Base-by-base conservation (phyloP, 2,329 filamentous ascomycete species). In the Capronia coronata region DNA sequence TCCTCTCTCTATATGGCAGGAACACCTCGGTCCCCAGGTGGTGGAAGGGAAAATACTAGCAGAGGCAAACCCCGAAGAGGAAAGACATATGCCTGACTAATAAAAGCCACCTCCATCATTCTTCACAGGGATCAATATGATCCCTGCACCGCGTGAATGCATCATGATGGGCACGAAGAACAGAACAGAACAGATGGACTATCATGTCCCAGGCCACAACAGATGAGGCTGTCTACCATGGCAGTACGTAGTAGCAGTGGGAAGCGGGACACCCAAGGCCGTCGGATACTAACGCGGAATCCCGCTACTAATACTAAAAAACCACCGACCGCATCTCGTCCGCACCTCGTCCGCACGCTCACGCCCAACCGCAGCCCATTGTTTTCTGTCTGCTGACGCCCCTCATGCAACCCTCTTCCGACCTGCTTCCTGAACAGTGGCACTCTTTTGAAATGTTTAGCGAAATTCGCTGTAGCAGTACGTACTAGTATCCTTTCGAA, bases 361-460 rank as follows among this genome's bases (percentile, higher is more conserved):
- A n/a, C n/a, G n/a, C n/a, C n/a, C n/a, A n/a, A n/a, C n/a, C n/a
- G n/a, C n/a, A n/a, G n/a, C n/a, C 21, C 27, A 8, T 41, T 6
- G 21, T 16, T 22, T 25, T 41, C 19, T 41, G 39, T 18, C 41
- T 25, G 41, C 41, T 43, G 41, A 43, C 41, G 27, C 19, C n/a
- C 9, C 41, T 14, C 41, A 29, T 32, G 41, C 41, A 32, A 43
- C 41, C 41, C 41, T 43, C 41, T 32, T 30, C 23, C 32, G 41
- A 32, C 8, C 25, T 32, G 23, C 41, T 43, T 43, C 21, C 27
- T 43, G n/a, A n/a, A n/a, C n/a, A n/a, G n/a, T n/a, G 8, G 14
- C 32, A 40, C 21, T 42, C 25, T 46, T 46, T 47, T 48, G 46
- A 32, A 41, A 34, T 35, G 37, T 29, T 29, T n/a, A 34, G 16